phyloP scores from a whole-genome alignment of 2,329 filamentous ascomycete genomes.

The Emergomyces africanus region DNA sequence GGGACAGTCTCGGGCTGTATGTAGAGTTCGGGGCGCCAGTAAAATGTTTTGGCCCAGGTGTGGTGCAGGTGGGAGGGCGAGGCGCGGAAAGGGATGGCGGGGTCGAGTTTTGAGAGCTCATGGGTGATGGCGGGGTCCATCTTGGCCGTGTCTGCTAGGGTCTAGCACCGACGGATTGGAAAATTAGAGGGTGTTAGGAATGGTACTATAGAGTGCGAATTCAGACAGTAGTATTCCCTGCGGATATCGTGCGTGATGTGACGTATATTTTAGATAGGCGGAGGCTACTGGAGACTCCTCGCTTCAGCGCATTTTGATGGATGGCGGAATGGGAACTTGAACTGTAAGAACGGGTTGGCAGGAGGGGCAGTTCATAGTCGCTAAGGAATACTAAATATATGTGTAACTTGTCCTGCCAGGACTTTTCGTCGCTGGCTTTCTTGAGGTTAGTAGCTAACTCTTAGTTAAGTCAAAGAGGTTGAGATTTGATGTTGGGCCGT shows the following conservation, averaged over 20 bases:
- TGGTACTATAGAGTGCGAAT: background rate
- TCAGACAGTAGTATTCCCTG: background rate
- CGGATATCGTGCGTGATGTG: background rate
- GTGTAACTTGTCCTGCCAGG: too few relatives aligned
- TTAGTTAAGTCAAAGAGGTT: background rate
- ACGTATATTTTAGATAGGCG: background rate
- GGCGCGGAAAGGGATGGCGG: slow-evolving; percentile 63
- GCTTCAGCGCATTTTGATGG: background rate
- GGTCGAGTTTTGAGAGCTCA: slow-evolving; percentile 47
- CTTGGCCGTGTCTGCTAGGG: background rate
- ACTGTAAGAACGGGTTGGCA: background rate
- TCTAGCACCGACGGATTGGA: background rate
- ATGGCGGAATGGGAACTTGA: too few relatives aligned
- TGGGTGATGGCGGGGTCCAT: slow-evolving; percentile 16
- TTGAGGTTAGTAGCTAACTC: background rate
- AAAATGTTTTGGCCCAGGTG: slow-evolving; percentile 92
- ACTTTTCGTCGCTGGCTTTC: background rate
- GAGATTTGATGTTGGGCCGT: background rate
- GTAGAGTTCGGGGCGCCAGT: slow-evolving; percentile 79
- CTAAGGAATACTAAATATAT: background rate
- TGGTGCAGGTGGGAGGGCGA: slow-evolving; percentile 61
- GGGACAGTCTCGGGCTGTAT: slow-evolving; percentile 65
- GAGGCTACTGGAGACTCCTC: background rate
- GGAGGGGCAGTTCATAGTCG: background rate
- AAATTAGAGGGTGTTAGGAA: background rate